phyloP scores from a whole-genome alignment of 1,139 yeast species.

The Saccharomycopsis phalli region DNA sequence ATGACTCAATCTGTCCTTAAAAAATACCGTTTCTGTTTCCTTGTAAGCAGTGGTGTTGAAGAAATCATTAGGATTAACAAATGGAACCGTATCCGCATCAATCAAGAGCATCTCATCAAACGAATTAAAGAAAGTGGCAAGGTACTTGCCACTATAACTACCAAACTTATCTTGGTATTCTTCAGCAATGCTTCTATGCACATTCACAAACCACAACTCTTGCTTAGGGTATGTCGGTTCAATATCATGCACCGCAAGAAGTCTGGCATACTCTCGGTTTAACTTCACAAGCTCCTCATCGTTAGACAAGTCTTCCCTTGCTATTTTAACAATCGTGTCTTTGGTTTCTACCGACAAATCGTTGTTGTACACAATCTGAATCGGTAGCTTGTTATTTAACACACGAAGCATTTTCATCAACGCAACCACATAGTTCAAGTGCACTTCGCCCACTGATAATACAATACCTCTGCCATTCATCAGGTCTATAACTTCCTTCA shows the following conservation, averaged over 20 bases:
- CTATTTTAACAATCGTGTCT: conserved; percentile 25
- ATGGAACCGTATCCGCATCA: conserved; percentile 49
- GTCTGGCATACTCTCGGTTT: conserved; percentile 30
- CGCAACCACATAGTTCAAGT: conserved; percentile 31
- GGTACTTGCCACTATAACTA: conserved; percentile 38
- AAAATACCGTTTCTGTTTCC: conserved; percentile 37
- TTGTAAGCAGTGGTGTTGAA: conserved; percentile 32
- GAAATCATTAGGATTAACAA: conserved; percentile 30
- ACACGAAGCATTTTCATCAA: conserved; percentile 30
- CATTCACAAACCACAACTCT: conserved; percentile 41
- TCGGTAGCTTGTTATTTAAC: conserved; percentile 32
- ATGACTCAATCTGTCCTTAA: conserved; percentile 37
- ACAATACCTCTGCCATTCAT: conserved; percentile 41
- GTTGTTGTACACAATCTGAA: conserved; percentile 31
- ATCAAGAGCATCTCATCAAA: conserved; percentile 40
- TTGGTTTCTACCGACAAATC: conserved; percentile 23
- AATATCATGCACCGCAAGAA: conserved; percentile 20
- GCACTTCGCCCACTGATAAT: conserved; percentile 33
- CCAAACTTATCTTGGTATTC: conserved; percentile 29
- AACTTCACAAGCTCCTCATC: not conserved
- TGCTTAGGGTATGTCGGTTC: conserved; percentile 35
- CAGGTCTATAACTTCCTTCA: conserved; percentile 29
- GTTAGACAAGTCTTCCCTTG: conserved; percentile 19
- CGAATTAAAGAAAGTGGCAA: conserved; percentile 41
- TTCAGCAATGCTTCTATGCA: conserved; percentile 26